Percentiles rank a stretch among this genome's conserved stretches.
These are phyloP conservation scores for Pichia kudriavzevii DNA, from an alignment of 1,139 yeast genomes.

Conservation along the genomic window DNA sequence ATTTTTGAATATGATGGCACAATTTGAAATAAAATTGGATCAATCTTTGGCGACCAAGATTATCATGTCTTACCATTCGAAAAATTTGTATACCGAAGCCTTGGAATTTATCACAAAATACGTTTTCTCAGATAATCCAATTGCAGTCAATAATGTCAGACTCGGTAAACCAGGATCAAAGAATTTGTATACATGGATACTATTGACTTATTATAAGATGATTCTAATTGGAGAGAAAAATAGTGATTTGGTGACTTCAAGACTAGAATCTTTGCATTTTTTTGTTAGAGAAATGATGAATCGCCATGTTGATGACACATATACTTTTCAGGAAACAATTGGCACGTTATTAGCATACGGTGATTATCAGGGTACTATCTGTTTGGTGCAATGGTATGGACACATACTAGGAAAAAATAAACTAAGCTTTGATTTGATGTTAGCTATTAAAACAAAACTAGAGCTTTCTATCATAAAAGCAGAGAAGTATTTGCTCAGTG, in stretches of 20 bases:
- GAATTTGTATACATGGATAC: slow-evolving; percentile 9
- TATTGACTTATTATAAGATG: slow-evolving; percentile 12
- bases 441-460: slow-evolving; percentile 18
- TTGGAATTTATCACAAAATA: slow-evolving; percentile 20
- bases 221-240: slow-evolving; percentile 5
- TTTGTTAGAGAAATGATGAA: slow-evolving; percentile 15
- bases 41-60: slow-evolving; percentile 24
- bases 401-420: slow-evolving; percentile 8
- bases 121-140: slow-evolving; percentile 11
- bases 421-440: slow-evolving; percentile 14
- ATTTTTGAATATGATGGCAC: slow-evolving; percentile 19
- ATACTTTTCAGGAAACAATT: slow-evolving; percentile 18
- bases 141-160: slow-evolving; percentile 10
- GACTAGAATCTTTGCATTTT: slow-evolving; percentile 11
- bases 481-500: slow-evolving; percentile 16
- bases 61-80: slow-evolving; percentile 16
- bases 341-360: slow-evolving; percentile 22
- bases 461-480: slow-evolving; percentile 21
- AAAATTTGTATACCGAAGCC: slow-evolving; percentile 20
- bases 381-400: slow-evolving; percentile 23
- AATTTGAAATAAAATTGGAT: slow-evolving; percentile 18
- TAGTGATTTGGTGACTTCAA: slow-evolving; percentile 4
- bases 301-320: slow-evolving; percentile 15
- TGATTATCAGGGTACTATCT: slow-evolving; percentile 22
- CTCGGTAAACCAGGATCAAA: slow-evolving; percentile 1